A percentile compares a stretch with the other conserved stretches of the same genome.
phyloP scores from a whole-genome alignment of 1,139 yeast species.

The Diutina catenulata region DNA sequence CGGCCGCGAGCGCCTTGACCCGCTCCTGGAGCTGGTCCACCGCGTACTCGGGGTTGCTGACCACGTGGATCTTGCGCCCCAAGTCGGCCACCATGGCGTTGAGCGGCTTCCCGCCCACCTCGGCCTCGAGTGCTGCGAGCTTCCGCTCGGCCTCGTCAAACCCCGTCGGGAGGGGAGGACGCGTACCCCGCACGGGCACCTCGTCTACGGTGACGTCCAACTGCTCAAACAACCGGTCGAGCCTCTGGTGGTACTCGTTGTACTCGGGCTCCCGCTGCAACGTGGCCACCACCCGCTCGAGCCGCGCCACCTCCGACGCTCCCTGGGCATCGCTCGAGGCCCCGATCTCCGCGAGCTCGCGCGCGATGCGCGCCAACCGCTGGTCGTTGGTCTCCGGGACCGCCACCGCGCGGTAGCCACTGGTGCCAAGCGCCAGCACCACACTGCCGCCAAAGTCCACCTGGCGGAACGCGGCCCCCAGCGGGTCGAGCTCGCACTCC shows the following conservation, averaged over 20 bases:
- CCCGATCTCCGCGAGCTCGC: constrained; percentile 31
- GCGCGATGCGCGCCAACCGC: constrained; percentile 30
- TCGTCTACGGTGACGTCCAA: neutral
- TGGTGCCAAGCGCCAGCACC: constrained; percentile 12
- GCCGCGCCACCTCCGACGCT: neutral
- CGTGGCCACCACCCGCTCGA: neutral
- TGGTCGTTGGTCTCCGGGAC: constrained; percentile 29
- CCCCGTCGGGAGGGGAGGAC: neutral
- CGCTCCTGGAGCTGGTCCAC: constrained; percentile 13
- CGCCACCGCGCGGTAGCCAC: constrained; percentile 17
- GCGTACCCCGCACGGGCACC: neutral
- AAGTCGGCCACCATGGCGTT: constrained; percentile 22
- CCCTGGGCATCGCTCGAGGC: constrained; percentile 6
- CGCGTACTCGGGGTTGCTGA: constrained; percentile 14
- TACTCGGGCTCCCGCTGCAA: neutral
- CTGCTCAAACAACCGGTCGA: neutral
- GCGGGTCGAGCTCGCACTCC: constrained; percentile 12
- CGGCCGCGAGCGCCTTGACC: constrained; percentile 12
- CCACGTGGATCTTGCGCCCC: constrained; percentile 22
- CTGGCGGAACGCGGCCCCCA: constrained; percentile 13
- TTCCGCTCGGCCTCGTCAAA: constrained; percentile 16
- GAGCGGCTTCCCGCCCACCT: constrained; percentile 15
- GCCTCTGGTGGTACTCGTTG: neutral
- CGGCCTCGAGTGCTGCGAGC: constrained; percentile 14
- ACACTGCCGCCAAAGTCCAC: constrained; percentile 29